Conservation (phyloP, 164 flowering plant genomes). For the Tinospora cordifolia region DNA sequence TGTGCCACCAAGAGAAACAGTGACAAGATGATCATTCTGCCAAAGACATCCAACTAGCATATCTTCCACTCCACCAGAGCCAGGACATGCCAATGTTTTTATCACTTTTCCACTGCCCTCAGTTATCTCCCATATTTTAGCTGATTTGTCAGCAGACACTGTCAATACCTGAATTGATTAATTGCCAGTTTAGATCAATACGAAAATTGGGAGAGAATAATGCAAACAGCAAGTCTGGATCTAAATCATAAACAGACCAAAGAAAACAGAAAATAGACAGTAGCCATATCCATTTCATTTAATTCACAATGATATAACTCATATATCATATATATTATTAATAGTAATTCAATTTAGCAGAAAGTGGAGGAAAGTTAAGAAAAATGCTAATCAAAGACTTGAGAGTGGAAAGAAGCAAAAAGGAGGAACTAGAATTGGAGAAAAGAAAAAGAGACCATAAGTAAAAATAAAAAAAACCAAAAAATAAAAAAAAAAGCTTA, state of each 20-base stretch:
- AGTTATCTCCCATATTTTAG: constrained; percentile 84
- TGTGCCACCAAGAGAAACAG: constrained; percentile 91
- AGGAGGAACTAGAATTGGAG: no score
- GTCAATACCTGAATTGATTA: constrained; percentile 59
- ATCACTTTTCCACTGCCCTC: constrained; percentile 66
- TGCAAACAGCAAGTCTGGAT: neutral
- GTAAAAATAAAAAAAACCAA: no score
- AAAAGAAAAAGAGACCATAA: no score
- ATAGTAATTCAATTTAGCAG: no score
- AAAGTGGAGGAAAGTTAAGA: no score
- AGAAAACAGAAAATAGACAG: neutral
- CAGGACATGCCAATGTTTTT: constrained; percentile 56
- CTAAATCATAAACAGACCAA: neutral
- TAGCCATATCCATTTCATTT: no score
- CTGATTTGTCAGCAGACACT: constrained; percentile 94
- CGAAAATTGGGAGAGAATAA: constrained; percentile 6
- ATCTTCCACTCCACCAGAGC: constrained; percentile 89
- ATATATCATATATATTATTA: no score
- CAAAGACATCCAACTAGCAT: constrained; percentile 98
- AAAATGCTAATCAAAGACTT: no score
- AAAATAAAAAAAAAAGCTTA: no score
- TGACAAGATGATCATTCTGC: constrained; percentile 78
- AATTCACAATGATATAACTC: no score
- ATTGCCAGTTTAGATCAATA: constrained; percentile 11
- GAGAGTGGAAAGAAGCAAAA: no score